phyloP scores from a whole-genome alignment of 169 alveolate species.

The Theileria sp. region DNA sequence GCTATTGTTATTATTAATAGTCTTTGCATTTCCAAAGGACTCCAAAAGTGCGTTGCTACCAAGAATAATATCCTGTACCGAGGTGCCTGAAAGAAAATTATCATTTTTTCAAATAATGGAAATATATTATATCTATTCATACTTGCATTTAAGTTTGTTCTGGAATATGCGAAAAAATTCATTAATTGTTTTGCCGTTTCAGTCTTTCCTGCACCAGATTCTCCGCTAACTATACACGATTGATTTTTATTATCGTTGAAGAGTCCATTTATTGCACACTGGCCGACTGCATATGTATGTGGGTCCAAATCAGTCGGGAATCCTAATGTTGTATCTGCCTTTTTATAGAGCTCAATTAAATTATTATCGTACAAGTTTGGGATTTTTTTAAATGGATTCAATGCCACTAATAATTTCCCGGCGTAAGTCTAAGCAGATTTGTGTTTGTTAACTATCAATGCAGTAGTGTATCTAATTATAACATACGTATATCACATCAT shows the following conservation, averaged over 20 bases:
- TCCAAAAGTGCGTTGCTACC: conserved; percentile 95
- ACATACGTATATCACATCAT: conserved; percentile 40
- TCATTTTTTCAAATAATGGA: not conserved
- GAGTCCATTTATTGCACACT: conserved; percentile 80
- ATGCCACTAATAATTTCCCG: conserved; percentile 79
- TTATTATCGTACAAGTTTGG: conserved; percentile 72
- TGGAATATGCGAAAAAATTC: conserved; percentile 75
- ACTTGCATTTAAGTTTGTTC: conserved; percentile 12
- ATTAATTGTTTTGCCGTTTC: conserved; percentile 95
- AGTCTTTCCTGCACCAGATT: conserved; percentile 99
- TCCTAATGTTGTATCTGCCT: conserved; percentile 74
- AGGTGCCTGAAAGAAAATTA: not conserved
- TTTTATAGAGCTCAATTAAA: conserved; percentile 66
- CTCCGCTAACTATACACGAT: conserved; percentile 98
- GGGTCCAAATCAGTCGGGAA: conserved; percentile 81
- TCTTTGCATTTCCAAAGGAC: conserved; percentile 98
- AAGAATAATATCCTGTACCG: conserved; percentile 50
- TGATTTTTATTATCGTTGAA: conserved; percentile 78
- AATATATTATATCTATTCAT: not conserved
- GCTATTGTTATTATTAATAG: conserved; percentile 95
- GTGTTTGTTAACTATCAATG: conserved; percentile 44
- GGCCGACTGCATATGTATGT: conserved; percentile 85
- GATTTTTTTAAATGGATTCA: conserved; percentile 80
- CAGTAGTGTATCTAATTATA: not conserved
- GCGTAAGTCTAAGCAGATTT: conserved; percentile 75